Base-by-base conservation (phyloP, 2,329 filamentous ascomycete genomes). In the Lecanicillium sp. region DNA sequence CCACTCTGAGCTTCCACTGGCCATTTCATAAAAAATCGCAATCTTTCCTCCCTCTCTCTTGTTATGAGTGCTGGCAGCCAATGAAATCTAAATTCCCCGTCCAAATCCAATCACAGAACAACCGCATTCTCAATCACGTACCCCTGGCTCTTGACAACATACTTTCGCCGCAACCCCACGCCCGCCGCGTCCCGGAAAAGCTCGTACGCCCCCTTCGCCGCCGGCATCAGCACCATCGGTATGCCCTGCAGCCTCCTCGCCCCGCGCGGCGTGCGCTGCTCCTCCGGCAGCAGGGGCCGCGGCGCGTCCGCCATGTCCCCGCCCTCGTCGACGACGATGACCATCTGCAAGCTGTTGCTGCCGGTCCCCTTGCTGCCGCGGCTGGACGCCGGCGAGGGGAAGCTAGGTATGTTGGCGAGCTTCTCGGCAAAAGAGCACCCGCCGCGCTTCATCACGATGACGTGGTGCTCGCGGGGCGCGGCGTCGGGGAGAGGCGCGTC, bases 341-440 rank as follows among this genome's bases (percentile, higher is more conserved):
- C 88, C 3, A 97, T 76, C 63, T 95, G 87, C 15, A 97, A 70
- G 27, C 44, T 39, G 17, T 23, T 10, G 21, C 9, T 20, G 8
- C n/a, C 20, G 9, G 4, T n/a, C n/a, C n/a, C n/a, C 35, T 6
- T 6, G n/a, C 26, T 11, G 17, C 44, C 19, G 26, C 33, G 17
- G 1, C 82, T 74, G 3, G 66, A 62, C 1, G 72, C 63, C 0
- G 74, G 71, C 0, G 86, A 83, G 1, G 81, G 74, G 61, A 84
- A 91, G 9, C 80, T 78, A 1, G 91, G 90, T n/a, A 97, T 90
- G 55, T 88, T 90, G 44, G 77, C 74, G 1, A 97, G 69, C 64
- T 98, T 98, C 23, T 84, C 70, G 29, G 79, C 84, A 65, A 97
- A 97, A 20, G 78, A 85, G 68, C 93, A 98, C 1, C 81, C 82